These are phyloP conservation scores for Parathielavia hyrcaniae DNA, from an alignment of 495 filamentous ascomycete genomes.

Conservation along the genomic window DNA sequence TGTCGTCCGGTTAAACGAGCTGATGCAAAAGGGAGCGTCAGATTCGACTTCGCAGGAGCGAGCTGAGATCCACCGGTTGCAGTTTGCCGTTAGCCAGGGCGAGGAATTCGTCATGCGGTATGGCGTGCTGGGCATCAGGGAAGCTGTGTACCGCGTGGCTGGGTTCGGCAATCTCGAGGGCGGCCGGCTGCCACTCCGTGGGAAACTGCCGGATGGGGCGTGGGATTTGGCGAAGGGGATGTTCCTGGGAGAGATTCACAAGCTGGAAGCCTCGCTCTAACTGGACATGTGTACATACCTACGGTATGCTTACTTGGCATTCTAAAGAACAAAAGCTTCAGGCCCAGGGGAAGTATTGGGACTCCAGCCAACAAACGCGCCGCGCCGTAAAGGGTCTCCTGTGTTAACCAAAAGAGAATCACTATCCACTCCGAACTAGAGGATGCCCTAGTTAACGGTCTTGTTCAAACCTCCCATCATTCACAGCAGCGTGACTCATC, in stretches of 20 bases:
- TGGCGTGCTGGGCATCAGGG: slow-evolving; percentile 57
- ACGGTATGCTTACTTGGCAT: background rate
- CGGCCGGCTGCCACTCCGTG: slow-evolving; percentile 49
- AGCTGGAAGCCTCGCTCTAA: slow-evolving; percentile 17
- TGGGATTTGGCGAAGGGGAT: slow-evolving; percentile 27
- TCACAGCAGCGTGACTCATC: no score
- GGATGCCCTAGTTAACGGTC: no score
- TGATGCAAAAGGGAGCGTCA: slow-evolving; percentile 38
- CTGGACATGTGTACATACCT: background rate
- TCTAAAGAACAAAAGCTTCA: no score
- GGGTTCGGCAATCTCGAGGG: slow-evolving; percentile 51
- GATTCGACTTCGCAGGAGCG: slow-evolving; percentile 19
- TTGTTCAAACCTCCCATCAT: no score
- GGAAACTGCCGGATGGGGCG: slow-evolving; percentile 44
- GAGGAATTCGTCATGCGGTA: slow-evolving; percentile 55
- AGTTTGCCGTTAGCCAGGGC: slow-evolving; percentile 51
- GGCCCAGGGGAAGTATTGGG: no score
- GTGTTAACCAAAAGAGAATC: no score
- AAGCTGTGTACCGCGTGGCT: slow-evolving; percentile 49
- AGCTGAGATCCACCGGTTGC: slow-evolving; percentile 44
- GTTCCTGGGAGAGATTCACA: slow-evolving; percentile 25
- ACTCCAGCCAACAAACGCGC: no score
- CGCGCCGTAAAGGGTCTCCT: no score
- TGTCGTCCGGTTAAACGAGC: slow-evolving; percentile 49
- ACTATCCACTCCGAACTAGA: no score